phyloP scores from a whole-genome alignment of 2,329 filamentous ascomycete species.

The Purpureocillium lavendulum region DNA sequence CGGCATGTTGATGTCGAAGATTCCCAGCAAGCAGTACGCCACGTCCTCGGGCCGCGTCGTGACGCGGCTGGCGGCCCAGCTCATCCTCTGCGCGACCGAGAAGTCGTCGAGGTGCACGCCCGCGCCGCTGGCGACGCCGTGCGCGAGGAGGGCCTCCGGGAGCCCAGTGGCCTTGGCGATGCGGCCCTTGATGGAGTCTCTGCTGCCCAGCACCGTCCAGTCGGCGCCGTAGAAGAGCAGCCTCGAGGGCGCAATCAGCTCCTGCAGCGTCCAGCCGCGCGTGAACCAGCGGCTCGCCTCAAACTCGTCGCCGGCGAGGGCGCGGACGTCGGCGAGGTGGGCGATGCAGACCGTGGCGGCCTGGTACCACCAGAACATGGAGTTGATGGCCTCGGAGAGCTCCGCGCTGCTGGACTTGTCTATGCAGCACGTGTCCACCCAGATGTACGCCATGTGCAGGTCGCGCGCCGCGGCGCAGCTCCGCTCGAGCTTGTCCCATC shows the following conservation, averaged over 20 bases:
- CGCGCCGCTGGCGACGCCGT: background rate
- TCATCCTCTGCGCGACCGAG: conserved; percentile 7
- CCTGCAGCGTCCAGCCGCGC: too few relatives aligned
- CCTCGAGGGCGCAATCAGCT: background rate
- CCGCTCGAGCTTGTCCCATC: background rate
- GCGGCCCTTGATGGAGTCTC: background rate
- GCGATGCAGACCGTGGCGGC: conserved; percentile 2
- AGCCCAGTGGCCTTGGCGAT: background rate
- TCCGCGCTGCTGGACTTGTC: conserved; percentile 6
- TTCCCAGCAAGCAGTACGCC: conserved; percentile 14
- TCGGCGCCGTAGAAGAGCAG: background rate
- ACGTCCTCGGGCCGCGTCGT: conserved; percentile 12
- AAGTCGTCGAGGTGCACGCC: background rate
- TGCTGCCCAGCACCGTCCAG: background rate
- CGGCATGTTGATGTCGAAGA: conserved; percentile 14
- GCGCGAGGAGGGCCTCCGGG: background rate
- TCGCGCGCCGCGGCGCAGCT: conserved; percentile 5
- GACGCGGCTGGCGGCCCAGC: conserved; percentile 9
- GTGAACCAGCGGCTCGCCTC: too few relatives aligned
- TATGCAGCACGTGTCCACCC: conserved; percentile 15
- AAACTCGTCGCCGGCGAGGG: background rate
- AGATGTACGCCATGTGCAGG: conserved; percentile 11
- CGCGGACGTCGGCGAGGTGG: conserved; percentile 1
- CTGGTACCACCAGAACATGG: conserved; percentile 4
- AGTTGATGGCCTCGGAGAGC: conserved; percentile 4